Base-by-base conservation (phyloP, 1,284 basidiomycete species). In the Kalmanozyma brasiliensis region DNA sequence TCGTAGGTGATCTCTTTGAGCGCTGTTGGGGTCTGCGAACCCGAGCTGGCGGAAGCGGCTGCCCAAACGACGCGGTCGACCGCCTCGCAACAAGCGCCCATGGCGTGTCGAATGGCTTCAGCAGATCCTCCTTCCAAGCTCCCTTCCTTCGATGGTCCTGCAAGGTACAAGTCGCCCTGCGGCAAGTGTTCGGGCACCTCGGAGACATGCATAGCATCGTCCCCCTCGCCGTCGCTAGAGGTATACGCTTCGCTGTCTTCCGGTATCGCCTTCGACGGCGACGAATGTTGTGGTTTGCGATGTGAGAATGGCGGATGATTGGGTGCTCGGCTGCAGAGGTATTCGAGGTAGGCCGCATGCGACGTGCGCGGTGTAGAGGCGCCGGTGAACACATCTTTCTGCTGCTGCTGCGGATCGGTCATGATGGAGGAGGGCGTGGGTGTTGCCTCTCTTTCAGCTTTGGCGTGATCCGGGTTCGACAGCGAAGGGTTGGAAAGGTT, bases 161-260 rank as follows among this genome's bases (percentile, higher is more conserved):
- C 70, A 1, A 80, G 56, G 44, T 81, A 80, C 34, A 80, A 47
- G 40, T 81, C 80, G 22, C 79, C 79, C 42, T 80, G 79, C 16
- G 76, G 60, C 34, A 78, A 52, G 29, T 73, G 62, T 16, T 62
- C 52, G 2, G 80, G 79, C 6, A 81, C 62, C 42, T 81, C 80
- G 35, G 61, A 64, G 1, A 56, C 53, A 47, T 77, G 73, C 59
- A 73, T 73, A 4, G 66, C 64, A 8, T 66, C 63, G 26, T 78
- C 74, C 13, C 77, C 76, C 22, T 76, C 73, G 14, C 74, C 73
- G 37, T 74, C 72, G 44, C 69, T 73, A 7, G 62, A 66, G n/a
- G 67, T 62, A 44, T 65, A 65, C 5, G 53, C 47, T 23, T 65
- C 61, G 48, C 62, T 66, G 45, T 65, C 67, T 3, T 61, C 57